Base-by-base conservation (phyloP, 805 yeast species). In the Candida nitratophila region DNA sequence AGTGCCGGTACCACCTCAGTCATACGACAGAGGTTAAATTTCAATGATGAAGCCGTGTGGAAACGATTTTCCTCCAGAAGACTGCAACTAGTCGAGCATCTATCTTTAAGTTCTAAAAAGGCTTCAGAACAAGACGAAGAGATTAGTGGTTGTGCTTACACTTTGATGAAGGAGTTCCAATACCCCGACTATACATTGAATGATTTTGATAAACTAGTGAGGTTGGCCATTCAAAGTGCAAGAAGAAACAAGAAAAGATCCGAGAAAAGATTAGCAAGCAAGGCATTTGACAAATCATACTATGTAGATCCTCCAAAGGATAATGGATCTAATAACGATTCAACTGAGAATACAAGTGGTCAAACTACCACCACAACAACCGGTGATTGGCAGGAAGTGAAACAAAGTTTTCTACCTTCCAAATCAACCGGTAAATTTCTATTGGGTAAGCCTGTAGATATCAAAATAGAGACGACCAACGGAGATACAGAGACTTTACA, bases 211-310 rank as follows among this genome's bases (percentile, higher is more conserved):
- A 86, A 83, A 60, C 71, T 91, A 31, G 97, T 93, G 0, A 70
- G 96, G 32, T 95, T 96, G 10, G 98, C 96, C 1, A 83, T 91
- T 24, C 99, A 91, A 63, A 83, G 95, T 42, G 97, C 86, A 1
- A 69, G 98, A 49, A 70, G 99, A 51, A 91, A 91, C 61, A 73
- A 96, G 47, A 86, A 83, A 57, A 64, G 96, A 50, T 76, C 79
- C 8, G 68, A 69, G 47, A 74, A 71, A 52, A 57, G 66, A 41
- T 44, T 53, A 10, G 65, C 63, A 2, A 55, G 52, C 33, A 57
- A 53, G 37, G 41, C 35, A 7, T 21, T 39, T 2, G 35, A 39
- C 8, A 37, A 34, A 20, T 34, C 37, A 9, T 34, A 34, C 17
- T 34, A 16, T 34, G 37, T 34, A 3, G 37, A 34, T 19, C 24